Base-by-base conservation (phyloP, 192 early-diverging fungal genomes). In the Haplosporangium gracile region DNA sequence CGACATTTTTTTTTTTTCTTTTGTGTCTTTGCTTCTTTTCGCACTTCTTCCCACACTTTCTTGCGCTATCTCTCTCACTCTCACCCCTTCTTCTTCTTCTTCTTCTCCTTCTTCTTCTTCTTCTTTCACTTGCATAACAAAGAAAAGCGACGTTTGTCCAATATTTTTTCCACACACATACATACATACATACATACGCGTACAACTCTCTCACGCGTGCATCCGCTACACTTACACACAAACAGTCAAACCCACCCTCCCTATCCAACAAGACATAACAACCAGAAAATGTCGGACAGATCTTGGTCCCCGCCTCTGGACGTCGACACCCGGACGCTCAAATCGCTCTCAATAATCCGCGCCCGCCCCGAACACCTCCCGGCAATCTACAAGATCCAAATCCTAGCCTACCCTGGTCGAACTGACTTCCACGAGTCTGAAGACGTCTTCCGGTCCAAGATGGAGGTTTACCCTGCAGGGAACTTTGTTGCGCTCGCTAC, bases 401-500 rank as follows among this genome's bases (percentile, higher is more conserved):
- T 86, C 9, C 49, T 77, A 10, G 84, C 84, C 20, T 86, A 81
- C 72, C 75, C 75, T 1, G 79, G 53, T 22, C 43, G 71, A 0
- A 22, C 34, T 4, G 76, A 81, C 26, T 86, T 81, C 29, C 84
- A 86, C 57, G 84, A 86, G 34, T 77, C 47, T 1, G 70, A 73
- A 4, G 72, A 86, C 22, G 84, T 86, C 38, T 86, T 86, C 40
- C 57, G 71, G 15, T 73, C 78, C 5, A 86, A 86, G 42, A 51
- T 86, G 8, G 71, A 81, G n/a, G 45, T 51, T 29, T 86, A 86
- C 51, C 84, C 84, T 6, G 79, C 84, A 0, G 84, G 84, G 13
- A 86, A 86, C 53, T 86, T 86, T 86, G 69, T 86, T 9, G 84
- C 84, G 0, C 45, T 86, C 9, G 84, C 75, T 2, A 86, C 84